Evolutionary conservation across 2,329 filamentous ascomycete species (phyloP).

Genomic region (Fusarium euwallaceae): DNA sequence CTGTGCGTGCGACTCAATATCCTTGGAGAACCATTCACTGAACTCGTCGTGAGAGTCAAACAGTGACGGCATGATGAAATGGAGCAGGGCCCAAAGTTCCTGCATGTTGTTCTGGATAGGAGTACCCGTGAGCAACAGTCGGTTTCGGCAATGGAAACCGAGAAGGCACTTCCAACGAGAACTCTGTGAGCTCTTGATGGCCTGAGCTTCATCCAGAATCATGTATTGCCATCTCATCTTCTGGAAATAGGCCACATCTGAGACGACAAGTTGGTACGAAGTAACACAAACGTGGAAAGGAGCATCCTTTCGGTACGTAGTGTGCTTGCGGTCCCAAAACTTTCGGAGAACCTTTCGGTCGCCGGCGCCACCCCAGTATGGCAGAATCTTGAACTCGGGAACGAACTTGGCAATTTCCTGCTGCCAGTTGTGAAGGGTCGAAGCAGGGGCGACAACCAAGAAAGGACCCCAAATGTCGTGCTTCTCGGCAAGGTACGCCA

Average conservation of each 20-base stretch:
- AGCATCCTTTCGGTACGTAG: slow-evolving; percentile 92
- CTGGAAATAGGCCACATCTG: slow-evolving; percentile 97
- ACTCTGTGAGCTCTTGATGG: slow-evolving; percentile 97
- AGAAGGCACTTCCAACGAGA: slow-evolving; percentile 97
- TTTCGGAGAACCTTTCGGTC: slow-evolving; percentile 97
- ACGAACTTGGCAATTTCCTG: slow-evolving; percentile 98
- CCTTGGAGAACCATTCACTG: slow-evolving; percentile 94
- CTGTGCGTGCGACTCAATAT: slow-evolving; percentile 97
- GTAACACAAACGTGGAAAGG: slow-evolving; percentile 97
- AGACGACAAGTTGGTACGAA: slow-evolving; percentile 96
- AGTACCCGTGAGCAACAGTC: slow-evolving; percentile 92
- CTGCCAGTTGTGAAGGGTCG: slow-evolving; percentile 98
- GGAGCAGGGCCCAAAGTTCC: slow-evolving; percentile 94
- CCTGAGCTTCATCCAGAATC: slow-evolving; percentile 98
- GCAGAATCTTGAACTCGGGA: slow-evolving; percentile 92
- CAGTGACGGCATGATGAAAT: slow-evolving; percentile 99
- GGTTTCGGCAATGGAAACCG: slow-evolving; percentile 94
- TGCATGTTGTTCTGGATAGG: slow-evolving; percentile 99
- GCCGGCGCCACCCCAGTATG: slow-evolving; percentile 95
- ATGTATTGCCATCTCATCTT: slow-evolving; percentile 99
- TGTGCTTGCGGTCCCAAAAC: slow-evolving; percentile 98
- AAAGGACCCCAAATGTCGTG: slow-evolving; percentile 99
- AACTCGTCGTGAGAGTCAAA: slow-evolving; percentile 96
- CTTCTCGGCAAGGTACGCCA: slow-evolving; percentile 97
- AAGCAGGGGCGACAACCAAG: slow-evolving; percentile 94